A percentile compares a stretch with the other conserved stretches of the same genome.
Conservation (phyloP, 441 rosid species). For the Pelargonium fulgidum region DNA sequence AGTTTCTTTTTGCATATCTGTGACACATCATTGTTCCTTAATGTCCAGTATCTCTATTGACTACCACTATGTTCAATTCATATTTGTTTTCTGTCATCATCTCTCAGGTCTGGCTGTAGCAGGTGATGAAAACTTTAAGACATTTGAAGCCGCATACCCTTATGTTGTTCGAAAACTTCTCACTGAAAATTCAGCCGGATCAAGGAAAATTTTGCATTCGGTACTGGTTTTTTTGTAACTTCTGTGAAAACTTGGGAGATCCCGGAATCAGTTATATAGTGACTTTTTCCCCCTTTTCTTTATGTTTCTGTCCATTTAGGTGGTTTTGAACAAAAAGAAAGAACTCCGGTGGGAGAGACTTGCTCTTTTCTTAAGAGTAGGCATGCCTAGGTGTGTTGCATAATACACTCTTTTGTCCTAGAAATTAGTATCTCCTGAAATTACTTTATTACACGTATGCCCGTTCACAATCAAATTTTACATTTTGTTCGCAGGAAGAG, state of each 20-base stretch:
- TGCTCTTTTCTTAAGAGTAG: conserved; percentile 62
- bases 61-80: conserved; percentile 2
- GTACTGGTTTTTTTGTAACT: conserved; percentile 27
- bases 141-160: conserved; percentile 87
- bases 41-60: not conserved
- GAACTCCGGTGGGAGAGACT: conserved; percentile 87
- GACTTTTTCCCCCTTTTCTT: conserved; percentile 12
- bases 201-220: conserved; percentile 71
- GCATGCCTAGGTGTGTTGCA: conserved; percentile 47
- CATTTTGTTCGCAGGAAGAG: conserved; percentile 45
- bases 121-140: conserved; percentile 45
- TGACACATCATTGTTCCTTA: conserved; percentile 2
- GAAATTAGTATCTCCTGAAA: not conserved
- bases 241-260: conserved; percentile 12
- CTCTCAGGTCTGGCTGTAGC: conserved; percentile 77
- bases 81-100: conserved; percentile 21
- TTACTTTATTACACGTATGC: not conserved
- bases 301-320: conserved; percentile 35
- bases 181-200: conserved; percentile 59
- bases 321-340: conserved; percentile 63
- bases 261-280: conserved; percentile 14
- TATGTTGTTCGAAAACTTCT: conserved; percentile 74
- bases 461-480: conserved; percentile 13
- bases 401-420: not conserved
- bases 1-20: conserved; percentile 6